Percentiles rank a stretch among this genome's conserved stretches.
phyloP scores from a whole-genome alignment of 208 protist species.

The Crithidia acanthocephali region DNA sequence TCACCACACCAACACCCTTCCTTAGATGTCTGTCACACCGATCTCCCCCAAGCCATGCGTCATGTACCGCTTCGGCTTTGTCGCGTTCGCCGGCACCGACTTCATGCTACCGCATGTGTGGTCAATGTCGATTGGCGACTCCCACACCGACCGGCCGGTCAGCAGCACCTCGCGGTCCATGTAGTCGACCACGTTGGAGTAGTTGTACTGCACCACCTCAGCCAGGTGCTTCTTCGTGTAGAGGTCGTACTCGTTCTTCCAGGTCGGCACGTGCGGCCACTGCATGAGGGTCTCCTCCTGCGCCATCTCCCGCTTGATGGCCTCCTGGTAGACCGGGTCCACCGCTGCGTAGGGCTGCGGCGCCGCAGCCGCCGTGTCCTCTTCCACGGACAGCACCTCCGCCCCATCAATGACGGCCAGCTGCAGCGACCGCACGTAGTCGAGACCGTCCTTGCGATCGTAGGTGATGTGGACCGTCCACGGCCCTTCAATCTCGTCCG shows the following conservation, averaged over 20 bases:
- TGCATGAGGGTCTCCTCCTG: slow-evolving; percentile 83
- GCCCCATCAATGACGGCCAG: slow-evolving; percentile 74
- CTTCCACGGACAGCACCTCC: slow-evolving; percentile 53
- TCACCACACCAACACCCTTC: no score
- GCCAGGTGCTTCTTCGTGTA: slow-evolving; percentile 74
- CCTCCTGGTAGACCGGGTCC: slow-evolving; percentile 81
- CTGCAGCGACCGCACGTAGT: slow-evolving; percentile 70
- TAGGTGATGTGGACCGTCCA: slow-evolving; percentile 89
- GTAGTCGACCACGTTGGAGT: slow-evolving; percentile 93
- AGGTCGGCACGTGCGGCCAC: slow-evolving; percentile 87
- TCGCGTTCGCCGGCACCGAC: slow-evolving; percentile 82
- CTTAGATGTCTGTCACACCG: slow-evolving; percentile 80
- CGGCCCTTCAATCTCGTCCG: slow-evolving; percentile 90
- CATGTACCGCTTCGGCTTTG: slow-evolving; percentile 80
- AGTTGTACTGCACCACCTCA: slow-evolving; percentile 91
- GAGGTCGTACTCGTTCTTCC: slow-evolving; percentile 88
- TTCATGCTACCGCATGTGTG: slow-evolving; percentile 80
- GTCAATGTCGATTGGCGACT: slow-evolving; percentile 90
- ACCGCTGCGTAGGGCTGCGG: slow-evolving; percentile 65
- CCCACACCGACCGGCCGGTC: slow-evolving; percentile 89
- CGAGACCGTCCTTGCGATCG: slow-evolving; percentile 65
- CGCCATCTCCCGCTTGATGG: slow-evolving; percentile 69
- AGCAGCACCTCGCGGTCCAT: slow-evolving; percentile 91
- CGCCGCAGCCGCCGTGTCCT: slow-evolving; percentile 23
- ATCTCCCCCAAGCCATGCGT: slow-evolving; percentile 57